Conservation (phyloP, 345 rosid species). For the Citrus australasica region DNA sequence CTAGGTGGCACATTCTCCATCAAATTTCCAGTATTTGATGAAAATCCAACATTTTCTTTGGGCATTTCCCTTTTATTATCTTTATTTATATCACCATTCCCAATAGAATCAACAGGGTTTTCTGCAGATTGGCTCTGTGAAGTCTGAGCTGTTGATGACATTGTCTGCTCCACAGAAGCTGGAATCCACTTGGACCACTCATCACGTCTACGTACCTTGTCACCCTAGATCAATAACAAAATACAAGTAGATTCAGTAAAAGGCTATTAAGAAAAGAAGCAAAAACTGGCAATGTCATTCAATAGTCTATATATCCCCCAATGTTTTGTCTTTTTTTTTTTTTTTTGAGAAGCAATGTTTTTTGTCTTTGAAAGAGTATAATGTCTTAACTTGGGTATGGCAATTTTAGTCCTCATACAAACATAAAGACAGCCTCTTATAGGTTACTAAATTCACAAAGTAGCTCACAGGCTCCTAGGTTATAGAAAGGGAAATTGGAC, state of each 20-base stretch:
- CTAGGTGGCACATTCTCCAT: conserved; percentile 16
- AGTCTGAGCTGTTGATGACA: conserved; percentile 28
- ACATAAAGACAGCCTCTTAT: background rate
- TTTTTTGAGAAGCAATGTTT: background rate
- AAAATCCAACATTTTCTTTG: conserved; percentile 20
- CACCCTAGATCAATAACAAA: conserved; percentile 48
- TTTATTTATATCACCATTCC: conserved; percentile 16
- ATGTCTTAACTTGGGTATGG: background rate
- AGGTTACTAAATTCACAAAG: background rate
- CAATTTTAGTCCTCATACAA: background rate
- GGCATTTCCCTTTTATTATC: conserved; percentile 23
- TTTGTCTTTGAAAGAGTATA: background rate
- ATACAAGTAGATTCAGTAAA: background rate
- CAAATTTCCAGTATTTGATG: background rate
- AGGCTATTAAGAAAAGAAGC: background rate
- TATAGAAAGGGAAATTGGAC: background rate
- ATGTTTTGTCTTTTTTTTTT: background rate
- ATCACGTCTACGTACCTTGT: conserved; percentile 66
- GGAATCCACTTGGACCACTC: conserved; percentile 83
- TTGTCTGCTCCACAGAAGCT: conserved; percentile 20
- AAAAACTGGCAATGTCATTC: background rate
- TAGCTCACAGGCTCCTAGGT: background rate
- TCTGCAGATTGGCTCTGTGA: conserved; percentile 35
- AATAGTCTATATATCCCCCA: conserved; percentile 4
- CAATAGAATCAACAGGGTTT: conserved; percentile 25